These are phyloP conservation scores for Amanita fuliginea DNA, from an alignment of 768 basidiomycete species.

Conservation along the genomic window DNA sequence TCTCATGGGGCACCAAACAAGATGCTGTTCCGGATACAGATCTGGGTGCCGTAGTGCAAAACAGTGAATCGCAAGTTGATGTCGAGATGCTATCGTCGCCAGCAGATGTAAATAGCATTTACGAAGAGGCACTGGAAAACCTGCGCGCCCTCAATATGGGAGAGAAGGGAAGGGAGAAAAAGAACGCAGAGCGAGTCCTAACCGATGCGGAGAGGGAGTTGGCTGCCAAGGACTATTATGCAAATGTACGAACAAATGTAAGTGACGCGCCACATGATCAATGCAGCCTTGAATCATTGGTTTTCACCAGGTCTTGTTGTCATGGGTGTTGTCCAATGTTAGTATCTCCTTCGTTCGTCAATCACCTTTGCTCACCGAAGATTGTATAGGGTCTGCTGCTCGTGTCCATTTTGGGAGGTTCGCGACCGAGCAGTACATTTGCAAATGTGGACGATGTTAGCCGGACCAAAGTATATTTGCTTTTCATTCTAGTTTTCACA, in stretches of 20 bases:
- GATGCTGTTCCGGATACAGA: conserved; percentile 63
- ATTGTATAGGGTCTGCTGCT: conserved; percentile 50
- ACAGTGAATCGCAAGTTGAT: conserved; percentile 74
- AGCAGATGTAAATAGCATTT: conserved; percentile 74
- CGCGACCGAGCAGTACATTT: conserved; percentile 51
- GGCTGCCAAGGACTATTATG: conserved; percentile 78
- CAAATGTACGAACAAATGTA: conserved; percentile 76
- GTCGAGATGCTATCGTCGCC: conserved; percentile 77
- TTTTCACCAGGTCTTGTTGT: conserved; percentile 42
- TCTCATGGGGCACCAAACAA: conserved; percentile 96
- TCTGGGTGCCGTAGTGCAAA: conserved; percentile 75
- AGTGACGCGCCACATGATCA: conserved; percentile 1
- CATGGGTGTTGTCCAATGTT: conserved; percentile 83
- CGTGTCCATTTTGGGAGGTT: conserved; percentile 54
- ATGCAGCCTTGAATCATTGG: background rate
- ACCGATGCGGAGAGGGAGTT: conserved; percentile 56
- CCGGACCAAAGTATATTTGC: conserved; percentile 64
- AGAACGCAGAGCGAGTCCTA: conserved; percentile 14
- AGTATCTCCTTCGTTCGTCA: conserved; percentile 6
- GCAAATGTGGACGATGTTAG: conserved; percentile 31
- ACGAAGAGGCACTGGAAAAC: conserved; percentile 75
- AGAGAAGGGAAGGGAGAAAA: conserved; percentile 15
- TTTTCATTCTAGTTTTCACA: conserved; percentile 73
- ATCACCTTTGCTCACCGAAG: background rate
- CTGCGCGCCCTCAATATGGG: conserved; percentile 30